phyloP scores from a whole-genome alignment of 73 alveolate genomes.

The Paraurostyla sp. region DNA sequence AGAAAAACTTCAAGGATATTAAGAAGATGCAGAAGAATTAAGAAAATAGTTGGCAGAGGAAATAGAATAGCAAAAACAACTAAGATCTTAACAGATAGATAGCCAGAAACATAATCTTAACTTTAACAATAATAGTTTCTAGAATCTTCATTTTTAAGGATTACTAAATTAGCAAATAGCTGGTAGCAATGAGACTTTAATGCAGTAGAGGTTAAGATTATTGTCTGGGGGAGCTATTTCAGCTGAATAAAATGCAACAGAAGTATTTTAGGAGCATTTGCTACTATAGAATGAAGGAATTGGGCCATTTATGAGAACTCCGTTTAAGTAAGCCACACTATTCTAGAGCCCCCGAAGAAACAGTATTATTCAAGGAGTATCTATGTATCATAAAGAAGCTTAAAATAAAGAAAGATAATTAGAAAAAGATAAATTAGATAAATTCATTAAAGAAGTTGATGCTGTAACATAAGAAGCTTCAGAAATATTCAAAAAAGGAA shows the following conservation, averaged over 20 bases:
- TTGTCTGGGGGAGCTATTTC: conserved; percentile 6
- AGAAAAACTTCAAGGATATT: not conserved
- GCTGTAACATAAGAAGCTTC: conserved; percentile 59
- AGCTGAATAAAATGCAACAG: too few species aligned
- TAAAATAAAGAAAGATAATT: not conserved
- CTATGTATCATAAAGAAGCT: not conserved
- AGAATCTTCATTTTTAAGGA: too few species aligned
- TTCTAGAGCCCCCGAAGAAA: not conserved
- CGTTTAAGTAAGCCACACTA: not conserved
- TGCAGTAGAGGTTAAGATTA: not conserved
- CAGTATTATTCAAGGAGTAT: not conserved
- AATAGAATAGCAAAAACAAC: too few species aligned
- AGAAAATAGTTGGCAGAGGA: not conserved
- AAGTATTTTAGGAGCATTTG: too few species aligned
- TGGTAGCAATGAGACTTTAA: not conserved
- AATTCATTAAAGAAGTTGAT: conserved; percentile 13
- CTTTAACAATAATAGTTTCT: too few species aligned
- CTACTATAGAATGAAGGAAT: too few species aligned
- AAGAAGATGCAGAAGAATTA: conserved; percentile 18
- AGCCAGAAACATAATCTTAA: too few species aligned
- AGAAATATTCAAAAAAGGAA: conserved; percentile 75
- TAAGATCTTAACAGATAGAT: too few species aligned
- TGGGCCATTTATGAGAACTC: not conserved
- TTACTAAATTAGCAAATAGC: too few species aligned
- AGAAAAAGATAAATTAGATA: not conserved